Percentiles rank a stretch among this genome's conserved stretches.
These are phyloP conservation scores for Pseudognaphalium luteoalbum DNA, from an alignment of 129 eudicot genomes.

Conservation along the genomic window DNA sequence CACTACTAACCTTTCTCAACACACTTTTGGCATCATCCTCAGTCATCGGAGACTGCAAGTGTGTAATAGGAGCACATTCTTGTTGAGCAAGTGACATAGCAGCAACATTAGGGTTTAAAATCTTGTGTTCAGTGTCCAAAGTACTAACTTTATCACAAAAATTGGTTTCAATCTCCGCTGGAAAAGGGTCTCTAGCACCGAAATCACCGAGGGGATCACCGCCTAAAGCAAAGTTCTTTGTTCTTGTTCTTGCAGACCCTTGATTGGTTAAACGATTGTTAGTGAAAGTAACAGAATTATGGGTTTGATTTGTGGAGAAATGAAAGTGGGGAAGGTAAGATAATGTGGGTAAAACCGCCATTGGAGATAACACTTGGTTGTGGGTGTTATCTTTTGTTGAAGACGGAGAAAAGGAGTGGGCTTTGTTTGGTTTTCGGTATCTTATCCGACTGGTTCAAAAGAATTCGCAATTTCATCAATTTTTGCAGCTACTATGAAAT, in stretches of 20 bases:
- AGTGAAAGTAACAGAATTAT: background rate
- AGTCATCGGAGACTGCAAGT: slow-evolving; percentile 49
- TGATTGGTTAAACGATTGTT: background rate
- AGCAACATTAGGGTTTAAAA: slow-evolving; percentile 66
- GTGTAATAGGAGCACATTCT: slow-evolving; percentile 44
- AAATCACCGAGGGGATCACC: slow-evolving; percentile 67
- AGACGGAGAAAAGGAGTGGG: background rate
- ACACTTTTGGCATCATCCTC: slow-evolving; percentile 65
- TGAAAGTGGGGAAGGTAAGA: slow-evolving; percentile 20
- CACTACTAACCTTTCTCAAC: slow-evolving; percentile 52
- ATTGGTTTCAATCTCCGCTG: slow-evolving; percentile 67
- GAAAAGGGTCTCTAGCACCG: slow-evolving; percentile 94
- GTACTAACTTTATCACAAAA: slow-evolving; percentile 66
- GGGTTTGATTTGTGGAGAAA: slow-evolving; percentile 30
- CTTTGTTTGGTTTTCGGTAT: slow-evolving; percentile 7
- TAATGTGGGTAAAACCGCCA: slow-evolving; percentile 31
- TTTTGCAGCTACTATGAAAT: slow-evolving; percentile 92
- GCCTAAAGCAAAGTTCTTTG: slow-evolving; percentile 17
- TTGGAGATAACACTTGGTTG: slow-evolving; percentile 10
- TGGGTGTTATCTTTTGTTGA: background rate
- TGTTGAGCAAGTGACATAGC: slow-evolving; percentile 68
- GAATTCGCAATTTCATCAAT: slow-evolving; percentile 47
- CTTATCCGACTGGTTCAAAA: slow-evolving; percentile 25
- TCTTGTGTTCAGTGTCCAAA: slow-evolving; percentile 73
- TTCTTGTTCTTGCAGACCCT: slow-evolving; percentile 11